Evolutionary conservation across 139 green algal genomes (phyloP).

Genomic region (Coccomyxa sp.): DNA sequence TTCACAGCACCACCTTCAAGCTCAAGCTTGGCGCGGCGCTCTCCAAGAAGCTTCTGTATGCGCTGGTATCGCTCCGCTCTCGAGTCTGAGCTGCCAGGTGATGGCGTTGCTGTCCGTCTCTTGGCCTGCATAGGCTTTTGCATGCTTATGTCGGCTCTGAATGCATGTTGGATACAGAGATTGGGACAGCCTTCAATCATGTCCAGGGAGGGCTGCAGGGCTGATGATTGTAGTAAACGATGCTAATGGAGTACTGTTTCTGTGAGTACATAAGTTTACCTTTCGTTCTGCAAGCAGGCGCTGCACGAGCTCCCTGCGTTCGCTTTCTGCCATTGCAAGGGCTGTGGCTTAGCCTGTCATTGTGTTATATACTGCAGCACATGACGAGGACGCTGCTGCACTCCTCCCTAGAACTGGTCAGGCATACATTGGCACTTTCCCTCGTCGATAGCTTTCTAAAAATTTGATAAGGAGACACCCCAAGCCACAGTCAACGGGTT

Average conservation of each 20-base stretch:
- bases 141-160: background rate
- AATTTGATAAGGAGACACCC: too few species aligned
- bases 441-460: too few species aligned
- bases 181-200: background rate
- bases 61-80: constrained; percentile 6
- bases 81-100: background rate
- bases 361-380: too few species aligned
- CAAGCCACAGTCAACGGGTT: too few species aligned
- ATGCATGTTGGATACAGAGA: too few species aligned
- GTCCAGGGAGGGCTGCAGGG: background rate
- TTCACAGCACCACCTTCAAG: background rate
- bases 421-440: too few species aligned
- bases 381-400: too few species aligned
- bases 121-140: background rate
- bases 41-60: constrained; percentile 9
- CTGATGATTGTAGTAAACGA: background rate
- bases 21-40: background rate
- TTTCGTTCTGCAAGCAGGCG: constrained; percentile 16
- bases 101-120: background rate
- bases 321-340: too few species aligned
- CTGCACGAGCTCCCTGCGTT: constrained; percentile 10
- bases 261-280: background rate
- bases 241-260: background rate
- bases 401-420: too few species aligned
- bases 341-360: too few species aligned